These are phyloP conservation scores for Mucor lusitanicus DNA, from an alignment of 371 early-diverging fungal genomes.

Conservation along the genomic window DNA sequence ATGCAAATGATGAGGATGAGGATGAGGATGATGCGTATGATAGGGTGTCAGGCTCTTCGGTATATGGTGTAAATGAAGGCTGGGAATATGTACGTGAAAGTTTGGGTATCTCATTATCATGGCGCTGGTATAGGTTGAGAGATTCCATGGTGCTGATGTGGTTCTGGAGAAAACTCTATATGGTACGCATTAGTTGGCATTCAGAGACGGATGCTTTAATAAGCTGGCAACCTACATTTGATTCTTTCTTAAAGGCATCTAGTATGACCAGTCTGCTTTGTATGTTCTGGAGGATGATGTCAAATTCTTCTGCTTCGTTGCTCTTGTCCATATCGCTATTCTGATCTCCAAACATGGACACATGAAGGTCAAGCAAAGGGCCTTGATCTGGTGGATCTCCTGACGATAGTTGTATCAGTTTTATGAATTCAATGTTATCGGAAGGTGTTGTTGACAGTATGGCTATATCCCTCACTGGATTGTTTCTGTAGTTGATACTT, in stretches of 20 bases:
- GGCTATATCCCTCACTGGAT: conserved; percentile 15
- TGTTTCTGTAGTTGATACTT: background rate
- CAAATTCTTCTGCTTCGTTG: conserved; percentile 3
- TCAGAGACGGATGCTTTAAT: background rate
- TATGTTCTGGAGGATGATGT: background rate
- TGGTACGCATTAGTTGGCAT: background rate
- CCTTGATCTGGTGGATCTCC: conserved; percentile 10
- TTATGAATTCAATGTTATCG: conserved; percentile 22
- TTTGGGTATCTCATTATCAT: background rate
- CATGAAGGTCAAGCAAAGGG: conserved; percentile 37
- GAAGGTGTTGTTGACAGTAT: background rate
- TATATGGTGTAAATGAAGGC: background rate
- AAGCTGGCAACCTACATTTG: background rate
- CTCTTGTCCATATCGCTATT: conserved; percentile 11
- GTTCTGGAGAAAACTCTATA: conserved; percentile 16
- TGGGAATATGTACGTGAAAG: conserved; percentile 7
- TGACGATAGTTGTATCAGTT: conserved; percentile 10
- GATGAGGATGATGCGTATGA: background rate
- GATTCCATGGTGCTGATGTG: conserved; percentile 9
- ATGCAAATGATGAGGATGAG: background rate
- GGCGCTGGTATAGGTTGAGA: conserved; percentile 5
- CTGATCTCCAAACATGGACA: conserved; percentile 31
- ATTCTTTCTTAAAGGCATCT: conserved; percentile 1
- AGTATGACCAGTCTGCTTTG: conserved; percentile 9
- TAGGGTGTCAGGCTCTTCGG: background rate